Evolutionary conservation across 371 early-diverging fungal genomes (phyloP).

Genomic region (Mortierella sp.): DNA sequence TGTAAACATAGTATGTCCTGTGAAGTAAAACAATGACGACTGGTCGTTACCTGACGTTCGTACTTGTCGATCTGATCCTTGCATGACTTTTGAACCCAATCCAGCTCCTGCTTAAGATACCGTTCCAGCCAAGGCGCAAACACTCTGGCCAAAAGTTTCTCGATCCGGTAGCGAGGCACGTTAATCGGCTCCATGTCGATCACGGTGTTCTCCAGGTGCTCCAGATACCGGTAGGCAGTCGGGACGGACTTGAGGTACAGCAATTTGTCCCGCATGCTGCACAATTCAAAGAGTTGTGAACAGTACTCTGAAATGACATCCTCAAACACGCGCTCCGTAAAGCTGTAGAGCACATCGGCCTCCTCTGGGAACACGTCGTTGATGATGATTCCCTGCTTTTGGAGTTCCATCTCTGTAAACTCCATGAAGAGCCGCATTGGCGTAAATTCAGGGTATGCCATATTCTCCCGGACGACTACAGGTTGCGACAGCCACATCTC

Average conservation of each 20-base stretch:
- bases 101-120: conserved; percentile 47
- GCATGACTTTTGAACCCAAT: conserved; percentile 57
- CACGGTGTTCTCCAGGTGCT: conserved; percentile 31
- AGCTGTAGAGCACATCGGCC: conserved; percentile 69
- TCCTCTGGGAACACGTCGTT: conserved; percentile 78
- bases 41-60: conserved; percentile 39
- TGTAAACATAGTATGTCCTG: not conserved
- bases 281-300: conserved; percentile 51
- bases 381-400: conserved; percentile 75
- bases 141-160: conserved; percentile 43
- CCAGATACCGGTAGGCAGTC: conserved; percentile 47
- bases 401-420: conserved; percentile 65
- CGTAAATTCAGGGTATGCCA: conserved; percentile 42
- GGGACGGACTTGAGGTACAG: conserved; percentile 50
- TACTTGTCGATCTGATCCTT: conserved; percentile 51
- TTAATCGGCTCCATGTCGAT: conserved; percentile 51
- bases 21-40: not conserved
- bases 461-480: conserved; percentile 41
- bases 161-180: conserved; percentile 40
- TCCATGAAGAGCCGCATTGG: conserved; percentile 60
- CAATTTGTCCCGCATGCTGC: conserved; percentile 55
- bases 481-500: conserved; percentile 44
- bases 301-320: conserved; percentile 69
- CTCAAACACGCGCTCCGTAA: conserved; percentile 76
- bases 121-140: conserved; percentile 54